These are phyloP conservation scores for Gentiana straminea DNA, from an alignment of 257 asterid species.

Conservation along the genomic window DNA sequence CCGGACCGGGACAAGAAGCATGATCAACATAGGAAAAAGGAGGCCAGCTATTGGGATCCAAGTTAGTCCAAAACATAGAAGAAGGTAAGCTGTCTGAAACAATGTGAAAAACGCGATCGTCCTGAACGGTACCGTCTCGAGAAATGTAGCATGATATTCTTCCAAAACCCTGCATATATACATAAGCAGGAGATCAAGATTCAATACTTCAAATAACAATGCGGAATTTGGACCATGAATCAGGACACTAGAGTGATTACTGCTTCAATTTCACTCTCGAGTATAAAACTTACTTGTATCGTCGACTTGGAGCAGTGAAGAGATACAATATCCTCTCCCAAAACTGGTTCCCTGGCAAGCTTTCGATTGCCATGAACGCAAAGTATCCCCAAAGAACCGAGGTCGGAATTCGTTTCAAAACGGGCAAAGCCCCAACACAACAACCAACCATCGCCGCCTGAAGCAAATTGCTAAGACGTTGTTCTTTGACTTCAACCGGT, in stretches of 20 bases:
- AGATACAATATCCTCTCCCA: slow-evolving; percentile 94
- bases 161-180: slow-evolving; percentile 53
- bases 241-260: too few species aligned
- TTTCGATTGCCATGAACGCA: slow-evolving; percentile 98
- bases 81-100: slow-evolving; percentile 79
- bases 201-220: too few species aligned
- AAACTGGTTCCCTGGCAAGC: slow-evolving; percentile 95
- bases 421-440: slow-evolving; percentile 93
- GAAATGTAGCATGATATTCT: slow-evolving; percentile 68
- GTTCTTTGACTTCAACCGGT: slow-evolving; percentile 94
- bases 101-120: slow-evolving; percentile 77
- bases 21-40: slow-evolving; percentile 81
- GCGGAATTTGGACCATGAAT: too few species aligned
- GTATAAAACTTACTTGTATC: slow-evolving; percentile 56
- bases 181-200: too few species aligned
- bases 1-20: slow-evolving; percentile 90
- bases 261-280: too few species aligned
- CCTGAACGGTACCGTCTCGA: slow-evolving; percentile 91
- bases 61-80: slow-evolving; percentile 81
- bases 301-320: slow-evolving; percentile 84
- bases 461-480: slow-evolving; percentile 85
- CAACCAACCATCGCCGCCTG: slow-evolving; percentile 75
- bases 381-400: slow-evolving; percentile 98
- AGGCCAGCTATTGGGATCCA: slow-evolving; percentile 98
- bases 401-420: slow-evolving; percentile 77